Evolutionary conservation across 805 yeast genomes (phyloP).

Genomic region (Kockiozyma suomiensis): DNA sequence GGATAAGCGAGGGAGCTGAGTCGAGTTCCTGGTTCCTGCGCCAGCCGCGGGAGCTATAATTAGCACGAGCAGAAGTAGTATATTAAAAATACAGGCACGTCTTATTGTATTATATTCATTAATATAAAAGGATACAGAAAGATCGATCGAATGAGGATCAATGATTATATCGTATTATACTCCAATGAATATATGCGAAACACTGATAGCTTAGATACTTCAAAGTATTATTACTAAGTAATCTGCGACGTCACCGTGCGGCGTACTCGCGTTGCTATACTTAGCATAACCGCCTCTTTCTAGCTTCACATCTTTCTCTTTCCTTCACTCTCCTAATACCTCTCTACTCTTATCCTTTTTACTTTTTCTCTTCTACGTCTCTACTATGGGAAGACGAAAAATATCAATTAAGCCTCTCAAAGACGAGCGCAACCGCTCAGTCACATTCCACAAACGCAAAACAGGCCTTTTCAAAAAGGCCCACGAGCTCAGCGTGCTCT

Average conservation of each 20-base stretch:
- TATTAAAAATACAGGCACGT: background rate
- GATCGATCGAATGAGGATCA: too few species aligned
- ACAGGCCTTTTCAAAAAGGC: slow-evolving; percentile 87
- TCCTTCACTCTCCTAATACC: background rate
- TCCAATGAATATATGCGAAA: too few species aligned
- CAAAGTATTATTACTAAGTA: too few species aligned
- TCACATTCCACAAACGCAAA: slow-evolving; percentile 88
- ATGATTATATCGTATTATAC: too few species aligned
- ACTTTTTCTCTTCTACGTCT: background rate
- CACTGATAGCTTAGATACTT: too few species aligned
- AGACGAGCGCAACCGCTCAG: slow-evolving; percentile 75
- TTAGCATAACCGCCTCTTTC: slow-evolving; percentile 18
- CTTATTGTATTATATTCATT: too few species aligned
- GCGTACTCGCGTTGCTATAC: slow-evolving; percentile 2
- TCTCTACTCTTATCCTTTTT: background rate
- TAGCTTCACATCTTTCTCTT: background rate
- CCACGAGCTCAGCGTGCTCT: slow-evolving; percentile 81
- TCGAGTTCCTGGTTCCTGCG: too few species aligned
- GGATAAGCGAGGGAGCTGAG: too few species aligned
- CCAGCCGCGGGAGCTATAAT: too few species aligned
- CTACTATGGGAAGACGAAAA: slow-evolving; percentile 90
- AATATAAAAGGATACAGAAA: too few species aligned
- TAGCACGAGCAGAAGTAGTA: background rate
- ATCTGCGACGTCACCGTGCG: background rate
- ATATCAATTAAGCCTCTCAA: slow-evolving; percentile 88